A percentile compares a stretch with the other conserved stretches of the same genome.
Evolutionary conservation across 768 basidiomycete genomes (phyloP).

Genomic region (Rickenella mellea): DNA sequence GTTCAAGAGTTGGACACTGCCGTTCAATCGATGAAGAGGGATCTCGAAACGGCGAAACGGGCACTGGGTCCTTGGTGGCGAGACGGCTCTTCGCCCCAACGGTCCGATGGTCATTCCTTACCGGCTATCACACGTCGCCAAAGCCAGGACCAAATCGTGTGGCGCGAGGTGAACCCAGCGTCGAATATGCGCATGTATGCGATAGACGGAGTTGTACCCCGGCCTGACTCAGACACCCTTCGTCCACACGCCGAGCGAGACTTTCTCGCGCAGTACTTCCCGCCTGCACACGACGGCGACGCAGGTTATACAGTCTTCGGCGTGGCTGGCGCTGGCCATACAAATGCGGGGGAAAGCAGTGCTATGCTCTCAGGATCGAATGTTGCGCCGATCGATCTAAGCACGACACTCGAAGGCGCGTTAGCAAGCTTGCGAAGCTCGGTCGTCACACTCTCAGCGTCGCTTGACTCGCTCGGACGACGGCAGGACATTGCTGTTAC

Average conservation of each 20-base stretch:
- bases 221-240: neutral
- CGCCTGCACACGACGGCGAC: slow-evolving; percentile 19
- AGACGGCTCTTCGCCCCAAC: slow-evolving; percentile 11
- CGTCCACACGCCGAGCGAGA: slow-evolving; percentile 7
- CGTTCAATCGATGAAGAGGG: slow-evolving; percentile 40
- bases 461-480: slow-evolving; percentile 52
- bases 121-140: neutral
- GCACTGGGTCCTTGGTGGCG: slow-evolving; percentile 60
- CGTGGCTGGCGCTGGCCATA: slow-evolving; percentile 6
- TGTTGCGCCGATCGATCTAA: slow-evolving; percentile 51
- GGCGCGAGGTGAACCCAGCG: slow-evolving; percentile 1
- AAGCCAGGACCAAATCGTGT: slow-evolving; percentile 1
- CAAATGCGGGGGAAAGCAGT: slow-evolving; percentile 4
- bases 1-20: slow-evolving; percentile 50
- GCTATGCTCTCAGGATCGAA: slow-evolving; percentile 12
- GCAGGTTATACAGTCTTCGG: slow-evolving; percentile 2
- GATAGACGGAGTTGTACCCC: slow-evolving; percentile 1
- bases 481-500: slow-evolving; percentile 56
- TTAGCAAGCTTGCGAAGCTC: slow-evolving; percentile 49
- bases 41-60: slow-evolving; percentile 45
- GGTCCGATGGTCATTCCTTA: neutral
- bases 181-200: slow-evolving; percentile 4
- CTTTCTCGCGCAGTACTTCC: slow-evolving; percentile 25
- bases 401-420: slow-evolving; percentile 55
- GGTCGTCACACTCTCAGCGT: slow-evolving; percentile 46